phyloP scores from a whole-genome alignment of 1,284 basidiomycete species.

The Porodaedalea pini region DNA sequence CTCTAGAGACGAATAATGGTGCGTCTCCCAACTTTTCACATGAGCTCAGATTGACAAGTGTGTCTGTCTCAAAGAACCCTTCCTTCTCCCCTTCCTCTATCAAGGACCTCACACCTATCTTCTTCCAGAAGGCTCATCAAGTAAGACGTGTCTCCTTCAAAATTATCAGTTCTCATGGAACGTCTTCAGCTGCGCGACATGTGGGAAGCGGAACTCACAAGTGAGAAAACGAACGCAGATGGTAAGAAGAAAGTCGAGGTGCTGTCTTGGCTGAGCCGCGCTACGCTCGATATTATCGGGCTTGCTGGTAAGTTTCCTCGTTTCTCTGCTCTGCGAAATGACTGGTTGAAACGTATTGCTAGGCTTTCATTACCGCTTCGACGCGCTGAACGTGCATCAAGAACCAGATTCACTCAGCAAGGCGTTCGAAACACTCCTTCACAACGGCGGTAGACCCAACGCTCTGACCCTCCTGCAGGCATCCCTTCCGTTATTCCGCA shows the following conservation, averaged over 20 bases:
- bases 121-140: constrained; percentile 48
- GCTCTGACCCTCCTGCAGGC: constrained; percentile 15
- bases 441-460: constrained; percentile 7
- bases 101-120: constrained; percentile 51
- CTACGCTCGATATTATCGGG: constrained; percentile 69
- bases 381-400: constrained; percentile 29
- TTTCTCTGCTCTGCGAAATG: neutral
- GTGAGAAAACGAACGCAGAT: constrained; percentile 22
- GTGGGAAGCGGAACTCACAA: constrained; percentile 35
- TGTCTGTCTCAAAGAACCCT: constrained; percentile 43
- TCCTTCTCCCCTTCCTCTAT: constrained; percentile 56
- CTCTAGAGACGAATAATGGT: constrained; percentile 16
- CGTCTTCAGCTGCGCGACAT: constrained; percentile 42
- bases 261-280: constrained; percentile 50
- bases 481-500: constrained; percentile 22
- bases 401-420: constrained; percentile 30
- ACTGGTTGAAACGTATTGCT: neutral
- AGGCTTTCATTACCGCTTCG: constrained; percentile 69
- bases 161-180: neutral
- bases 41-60: neutral
- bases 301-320: constrained; percentile 44
- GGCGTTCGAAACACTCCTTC: constrained; percentile 31
- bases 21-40: neutral
- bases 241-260: constrained; percentile 39
- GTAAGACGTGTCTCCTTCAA: neutral